A percentile compares a stretch with the other conserved stretches of the same genome.
phyloP scores from a whole-genome alignment of 768 basidiomycete species.

The Cystofilobasidium macerans region DNA sequence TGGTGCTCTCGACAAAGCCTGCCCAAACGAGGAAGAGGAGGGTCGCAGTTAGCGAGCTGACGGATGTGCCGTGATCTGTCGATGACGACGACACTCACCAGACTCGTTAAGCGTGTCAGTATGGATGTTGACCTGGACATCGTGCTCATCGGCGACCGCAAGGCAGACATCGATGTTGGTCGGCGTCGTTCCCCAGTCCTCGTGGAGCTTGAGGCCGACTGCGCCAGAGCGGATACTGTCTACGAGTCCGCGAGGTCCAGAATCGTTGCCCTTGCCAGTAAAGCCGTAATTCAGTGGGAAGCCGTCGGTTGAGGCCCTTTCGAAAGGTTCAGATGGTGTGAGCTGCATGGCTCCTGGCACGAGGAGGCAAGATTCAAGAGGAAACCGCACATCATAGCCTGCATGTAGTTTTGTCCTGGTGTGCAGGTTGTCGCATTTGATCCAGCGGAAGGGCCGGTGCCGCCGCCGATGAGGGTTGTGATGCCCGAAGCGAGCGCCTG shows the following conservation, averaged over 20 bases:
- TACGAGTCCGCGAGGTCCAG: slow-evolving; percentile 58
- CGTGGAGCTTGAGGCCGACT: slow-evolving; percentile 84
- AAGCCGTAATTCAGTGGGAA: slow-evolving; percentile 86
- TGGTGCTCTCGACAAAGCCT: slow-evolving; percentile 50
- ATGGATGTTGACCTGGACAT: slow-evolving; percentile 95
- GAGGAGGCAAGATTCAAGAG: too few relatives aligned
- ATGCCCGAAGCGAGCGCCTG: slow-evolving; percentile 48
- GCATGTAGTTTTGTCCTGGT: slow-evolving; percentile 76
- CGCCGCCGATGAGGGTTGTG: slow-evolving; percentile 91
- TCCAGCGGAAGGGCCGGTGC: slow-evolving; percentile 83
- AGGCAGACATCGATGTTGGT: slow-evolving; percentile 64
- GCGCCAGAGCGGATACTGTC: slow-evolving; percentile 78
- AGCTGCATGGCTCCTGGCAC: too few relatives aligned
- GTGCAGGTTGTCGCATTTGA: slow-evolving; percentile 94
- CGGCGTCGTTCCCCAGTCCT: slow-evolving; percentile 94
- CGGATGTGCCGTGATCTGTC: too few relatives aligned
- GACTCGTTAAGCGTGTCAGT: slow-evolving; percentile 96
- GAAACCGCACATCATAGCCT: slow-evolving; percentile 58
- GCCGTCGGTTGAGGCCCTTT: slow-evolving; percentile 66
- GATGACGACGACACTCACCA: slow-evolving; percentile 50
- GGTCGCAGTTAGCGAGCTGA: not conserved
- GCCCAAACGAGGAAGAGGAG: too few relatives aligned
- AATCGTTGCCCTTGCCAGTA: slow-evolving; percentile 94
- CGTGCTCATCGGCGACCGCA: slow-evolving; percentile 74
- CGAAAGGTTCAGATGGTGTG: not conserved